These are phyloP conservation scores for Termitomyces sp. DNA, from an alignment of 768 basidiomycete species.

Conservation along the genomic window DNA sequence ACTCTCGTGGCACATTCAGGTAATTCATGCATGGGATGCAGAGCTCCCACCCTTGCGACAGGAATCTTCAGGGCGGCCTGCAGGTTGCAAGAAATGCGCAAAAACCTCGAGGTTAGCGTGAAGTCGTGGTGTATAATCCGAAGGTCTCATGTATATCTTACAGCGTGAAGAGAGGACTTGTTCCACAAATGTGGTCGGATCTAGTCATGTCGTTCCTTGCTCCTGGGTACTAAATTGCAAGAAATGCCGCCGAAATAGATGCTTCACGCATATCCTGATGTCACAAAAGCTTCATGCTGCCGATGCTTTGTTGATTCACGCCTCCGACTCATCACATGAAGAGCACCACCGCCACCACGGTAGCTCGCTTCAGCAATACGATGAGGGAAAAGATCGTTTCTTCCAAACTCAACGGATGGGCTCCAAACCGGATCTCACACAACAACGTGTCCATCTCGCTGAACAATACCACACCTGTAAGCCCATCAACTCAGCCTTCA, in stretches of 20 bases:
- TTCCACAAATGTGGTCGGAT: background rate
- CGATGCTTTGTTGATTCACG: constrained; percentile 32
- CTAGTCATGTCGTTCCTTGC: constrained; percentile 21
- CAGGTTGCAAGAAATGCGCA: constrained; percentile 22
- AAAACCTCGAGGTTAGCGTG: constrained; percentile 10
- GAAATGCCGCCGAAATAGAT: constrained; percentile 37
- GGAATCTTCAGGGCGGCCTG: constrained; percentile 31
- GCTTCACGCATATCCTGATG: constrained; percentile 37
- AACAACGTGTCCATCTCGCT: constrained; percentile 46
- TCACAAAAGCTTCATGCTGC: constrained; percentile 35
- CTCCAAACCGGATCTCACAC: constrained; percentile 27
- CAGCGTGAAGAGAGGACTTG: constrained; percentile 17
- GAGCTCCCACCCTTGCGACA: background rate
- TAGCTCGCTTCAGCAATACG: constrained; percentile 20
- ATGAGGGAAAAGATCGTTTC: constrained; percentile 13
- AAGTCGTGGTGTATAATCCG: background rate
- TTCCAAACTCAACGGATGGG: constrained; percentile 31
- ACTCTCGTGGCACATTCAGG: background rate
- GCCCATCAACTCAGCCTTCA: constrained; percentile 39
- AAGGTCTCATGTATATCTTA: constrained; percentile 9
- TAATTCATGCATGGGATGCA: background rate
- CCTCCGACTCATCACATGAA: constrained; percentile 25
- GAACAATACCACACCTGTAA: constrained; percentile 46
- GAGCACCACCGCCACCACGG: constrained; percentile 34
- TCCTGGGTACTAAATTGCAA: constrained; percentile 34